A percentile compares a stretch with the other conserved stretches of the same genome.
Conservation (phyloP, 192 early-diverging fungal genomes). For the Phlyctochytrium bullatum region DNA sequence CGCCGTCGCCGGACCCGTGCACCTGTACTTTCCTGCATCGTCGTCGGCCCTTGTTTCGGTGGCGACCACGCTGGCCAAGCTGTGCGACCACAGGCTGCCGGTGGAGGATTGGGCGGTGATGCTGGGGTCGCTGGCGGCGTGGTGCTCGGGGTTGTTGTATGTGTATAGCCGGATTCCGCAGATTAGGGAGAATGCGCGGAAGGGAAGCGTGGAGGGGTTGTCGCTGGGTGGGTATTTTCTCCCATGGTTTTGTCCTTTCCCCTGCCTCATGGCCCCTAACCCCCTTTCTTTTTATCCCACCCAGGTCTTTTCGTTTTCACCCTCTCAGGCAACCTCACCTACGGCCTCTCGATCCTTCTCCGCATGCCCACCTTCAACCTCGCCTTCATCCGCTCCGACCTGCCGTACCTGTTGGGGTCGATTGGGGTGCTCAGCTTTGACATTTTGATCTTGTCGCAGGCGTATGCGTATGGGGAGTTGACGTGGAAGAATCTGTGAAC, state of each 20-base stretch:
- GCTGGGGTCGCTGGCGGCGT: constrained; percentile 35
- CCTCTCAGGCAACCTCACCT: constrained; percentile 41
- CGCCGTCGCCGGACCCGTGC: background rate
- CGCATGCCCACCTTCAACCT: constrained; percentile 25
- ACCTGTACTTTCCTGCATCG: background rate
- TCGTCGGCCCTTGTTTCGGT: background rate
- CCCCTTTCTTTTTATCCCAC: background rate
- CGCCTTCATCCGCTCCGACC: constrained; percentile 25
- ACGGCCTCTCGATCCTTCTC: constrained; percentile 34
- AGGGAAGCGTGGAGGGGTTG: constrained; percentile 36
- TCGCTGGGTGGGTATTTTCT: constrained; percentile 7
- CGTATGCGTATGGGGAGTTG: background rate
- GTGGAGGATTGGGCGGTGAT: background rate
- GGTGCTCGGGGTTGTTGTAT: constrained; percentile 39
- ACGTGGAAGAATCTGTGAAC: constrained; percentile 6
- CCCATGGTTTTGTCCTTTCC: background rate
- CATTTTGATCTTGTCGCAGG: constrained; percentile 36
- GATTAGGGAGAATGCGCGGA: constrained; percentile 32
- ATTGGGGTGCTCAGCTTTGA: constrained; percentile 38
- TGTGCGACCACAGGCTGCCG: constrained; percentile 10
- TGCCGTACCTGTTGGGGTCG: constrained; percentile 44
- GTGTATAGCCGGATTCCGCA: constrained; percentile 44
- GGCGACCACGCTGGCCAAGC: background rate
- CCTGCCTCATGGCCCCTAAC: background rate
- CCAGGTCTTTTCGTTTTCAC: constrained; percentile 35